Evolutionary conservation across 2,329 filamentous ascomycete species (phyloP), one percentile per base, ranked within the genome.

Genomic region (Thielaviopsis musarum): DNA sequence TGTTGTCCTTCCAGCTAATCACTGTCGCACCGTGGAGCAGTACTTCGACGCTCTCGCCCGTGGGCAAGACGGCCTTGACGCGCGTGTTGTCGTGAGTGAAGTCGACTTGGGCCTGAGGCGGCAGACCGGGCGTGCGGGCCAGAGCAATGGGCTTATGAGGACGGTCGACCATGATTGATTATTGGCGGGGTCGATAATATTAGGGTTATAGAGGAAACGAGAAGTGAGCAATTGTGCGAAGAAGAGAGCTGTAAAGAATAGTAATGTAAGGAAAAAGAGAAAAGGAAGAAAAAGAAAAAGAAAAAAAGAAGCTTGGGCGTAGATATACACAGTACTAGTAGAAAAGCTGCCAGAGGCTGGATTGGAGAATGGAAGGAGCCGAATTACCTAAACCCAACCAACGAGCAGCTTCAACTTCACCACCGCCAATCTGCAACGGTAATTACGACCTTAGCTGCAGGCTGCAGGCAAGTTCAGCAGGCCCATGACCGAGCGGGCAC

Each of bases 11-110:
- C 93, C 93, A 98, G 72, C 87, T 93, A 61, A 87, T 83, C 54
- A 98, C 86, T 0, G 91, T 97, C 12, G 93, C 93, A 61, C 93
- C 93, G 67, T 87, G 87, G n/a, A 97, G 82, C 62, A 95, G 77
- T 45, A 98, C 78, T 64, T 89, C 84, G 65, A 95, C 81, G 59
- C 82, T 88, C 74, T 97, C 91, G 65, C 91, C 91, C 0, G 88
- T 87, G 48, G 90, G 88, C 52, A 97, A 81, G 30, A 78, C 79
- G 38, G 91, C 91, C n/a, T 81, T 80, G 57, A 97, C 84, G 62
- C 81, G 82, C 62, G 80, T 79, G 71, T 83, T 83, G 68, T 82
- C 81, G 66, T 87, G 79, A 28, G 83, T 80, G 67, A 91, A 83
- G 69, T 81, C 81, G 67, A 96, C 86, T 64, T 84, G 82, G 38